phyloP scores from a whole-genome alignment of 2,329 filamentous ascomycete species.

The Sporothrix euskadiensis region DNA sequence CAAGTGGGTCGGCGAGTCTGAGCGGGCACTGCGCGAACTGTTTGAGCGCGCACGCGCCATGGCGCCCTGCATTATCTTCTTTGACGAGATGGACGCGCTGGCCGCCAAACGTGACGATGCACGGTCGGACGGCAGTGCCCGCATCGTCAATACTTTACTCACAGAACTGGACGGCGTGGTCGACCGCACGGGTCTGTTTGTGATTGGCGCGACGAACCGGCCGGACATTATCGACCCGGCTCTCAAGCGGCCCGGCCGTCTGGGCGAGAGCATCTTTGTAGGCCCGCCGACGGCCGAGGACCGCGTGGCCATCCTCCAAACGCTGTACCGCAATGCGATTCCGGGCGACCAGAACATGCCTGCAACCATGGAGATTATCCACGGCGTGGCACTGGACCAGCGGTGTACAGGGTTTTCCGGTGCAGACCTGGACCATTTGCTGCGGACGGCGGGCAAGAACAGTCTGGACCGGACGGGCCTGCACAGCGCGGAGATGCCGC shows the following conservation, averaged over 20 bases:
- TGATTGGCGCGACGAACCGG: slow-evolving; percentile 91
- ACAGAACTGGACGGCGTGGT: slow-evolving; percentile 89
- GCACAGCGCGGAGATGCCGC: slow-evolving; percentile 37
- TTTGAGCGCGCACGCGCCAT: slow-evolving; percentile 85
- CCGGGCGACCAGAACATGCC: slow-evolving; percentile 12
- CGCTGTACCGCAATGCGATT: slow-evolving; percentile 58
- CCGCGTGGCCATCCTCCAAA: slow-evolving; percentile 80
- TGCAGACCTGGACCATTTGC: slow-evolving; percentile 61
- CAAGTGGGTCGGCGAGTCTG: slow-evolving; percentile 96
- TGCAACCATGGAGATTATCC: slow-evolving; percentile 44
- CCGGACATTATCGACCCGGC: slow-evolving; percentile 96
- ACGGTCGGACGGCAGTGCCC: slow-evolving; percentile 72
- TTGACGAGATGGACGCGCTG: slow-evolving; percentile 89
- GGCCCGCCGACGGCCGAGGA: slow-evolving; percentile 75
- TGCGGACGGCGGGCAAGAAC: slow-evolving; percentile 43
- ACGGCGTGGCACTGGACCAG: slow-evolving; percentile 63
- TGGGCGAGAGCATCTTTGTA: slow-evolving; percentile 79
- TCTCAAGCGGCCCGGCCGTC: slow-evolving; percentile 85
- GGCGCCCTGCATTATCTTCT: slow-evolving; percentile 93
- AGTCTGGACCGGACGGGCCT: slow-evolving; percentile 41
- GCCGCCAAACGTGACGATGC: slow-evolving; percentile 79
- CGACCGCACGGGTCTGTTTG: slow-evolving; percentile 80
- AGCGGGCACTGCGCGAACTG: slow-evolving; percentile 87
- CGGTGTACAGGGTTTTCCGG: slow-evolving; percentile 77
- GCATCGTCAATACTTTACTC: slow-evolving; percentile 92